Base-by-base conservation (phyloP, 1,284 basidiomycete genomes). In the Lignosus rhinocerotis region DNA sequence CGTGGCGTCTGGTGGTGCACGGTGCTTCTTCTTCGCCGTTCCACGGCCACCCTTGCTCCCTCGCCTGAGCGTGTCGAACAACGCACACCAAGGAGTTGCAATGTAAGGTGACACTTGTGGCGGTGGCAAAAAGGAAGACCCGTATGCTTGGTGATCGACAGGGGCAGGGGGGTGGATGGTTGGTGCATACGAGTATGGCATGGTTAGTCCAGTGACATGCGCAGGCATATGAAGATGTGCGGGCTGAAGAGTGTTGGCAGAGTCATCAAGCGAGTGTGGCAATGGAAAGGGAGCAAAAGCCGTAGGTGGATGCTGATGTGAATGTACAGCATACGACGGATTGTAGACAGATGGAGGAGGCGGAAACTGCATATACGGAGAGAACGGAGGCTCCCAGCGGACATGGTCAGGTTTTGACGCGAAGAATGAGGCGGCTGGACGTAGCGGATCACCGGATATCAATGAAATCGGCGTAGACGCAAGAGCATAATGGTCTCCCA, bases 61-160 rank as follows among this genome's bases (percentile, higher is more conserved):
- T 17, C 30, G 19, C 46, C 55, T 61, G 44, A 64, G 45, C 16
- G 52, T 47, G 33, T 64, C 62, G 48, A 55, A 64, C 32, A 59
- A 47, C 12, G 53, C 33, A 5, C 57, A 59, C 62, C 62, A 64
- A 4, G 62, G 62, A 11, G 54, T 51, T 0, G 51, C 19, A 39
- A n/a, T 6, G 36, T n/a, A 14, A 14, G 36, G 6, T 1, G 36
- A 14, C 14, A 1, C 16, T 42, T 16, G 30, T 44, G 2, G 33
- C 11, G 5, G 42, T 10, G 5, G 34, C 21, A 4, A 39, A 36
- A 1, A 30, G 11, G 10, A 42, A 16, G 47, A 21, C n/a, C 8
- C n/a, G 10, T 41, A 41, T 33, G 49, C 36, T 7, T n/a, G 33
- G 12, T 21, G n/a, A 25, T 17, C 34, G 6, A 50, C 10, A 21